These are phyloP conservation scores for Mediolabrus comicus DNA, from an alignment of 108 stramenopile genomes.

Conservation along the genomic window DNA sequence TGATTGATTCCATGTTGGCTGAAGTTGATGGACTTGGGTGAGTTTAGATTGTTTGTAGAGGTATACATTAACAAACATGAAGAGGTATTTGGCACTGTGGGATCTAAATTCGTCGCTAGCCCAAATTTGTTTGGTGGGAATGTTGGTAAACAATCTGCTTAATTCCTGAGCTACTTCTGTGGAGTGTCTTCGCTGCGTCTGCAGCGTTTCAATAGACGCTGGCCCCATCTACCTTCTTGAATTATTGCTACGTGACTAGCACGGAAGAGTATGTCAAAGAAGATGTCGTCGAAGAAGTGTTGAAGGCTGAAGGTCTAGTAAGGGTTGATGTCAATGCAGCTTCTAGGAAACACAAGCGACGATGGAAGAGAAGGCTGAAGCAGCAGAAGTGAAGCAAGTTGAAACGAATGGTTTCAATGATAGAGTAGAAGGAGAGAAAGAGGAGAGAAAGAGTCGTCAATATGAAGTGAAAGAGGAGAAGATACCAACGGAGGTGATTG, in stretches of 20 bases:
- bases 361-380: no score
- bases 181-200: conserved; percentile 13
- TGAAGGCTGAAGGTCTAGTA: no score
- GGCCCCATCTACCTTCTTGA: conserved; percentile 41
- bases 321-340: no score
- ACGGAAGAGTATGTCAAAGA: conserved; percentile 30
- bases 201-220: conserved; percentile 27
- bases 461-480: no score
- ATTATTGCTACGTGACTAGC: conserved; percentile 32
- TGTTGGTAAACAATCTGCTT: conserved; percentile 17
- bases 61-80: conserved; percentile 43
- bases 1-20: conserved; percentile 44
- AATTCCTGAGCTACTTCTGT: conserved; percentile 26
- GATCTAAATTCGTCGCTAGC: conserved; percentile 26
- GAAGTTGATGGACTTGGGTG: conserved; percentile 41
- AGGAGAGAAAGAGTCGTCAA: no score
- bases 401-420: no score
- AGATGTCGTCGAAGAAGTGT: no score
- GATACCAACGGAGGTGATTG: no score
- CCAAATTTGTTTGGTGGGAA: conserved; percentile 8
- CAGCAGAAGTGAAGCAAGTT: no score
- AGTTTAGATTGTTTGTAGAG: no score
- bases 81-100: conserved; percentile 36
- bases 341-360: no score
- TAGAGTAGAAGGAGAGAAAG: no score